Evolutionary conservation across 257 asterid genomes (phyloP).

Genomic region (Paraleonurus japonicus): DNA sequence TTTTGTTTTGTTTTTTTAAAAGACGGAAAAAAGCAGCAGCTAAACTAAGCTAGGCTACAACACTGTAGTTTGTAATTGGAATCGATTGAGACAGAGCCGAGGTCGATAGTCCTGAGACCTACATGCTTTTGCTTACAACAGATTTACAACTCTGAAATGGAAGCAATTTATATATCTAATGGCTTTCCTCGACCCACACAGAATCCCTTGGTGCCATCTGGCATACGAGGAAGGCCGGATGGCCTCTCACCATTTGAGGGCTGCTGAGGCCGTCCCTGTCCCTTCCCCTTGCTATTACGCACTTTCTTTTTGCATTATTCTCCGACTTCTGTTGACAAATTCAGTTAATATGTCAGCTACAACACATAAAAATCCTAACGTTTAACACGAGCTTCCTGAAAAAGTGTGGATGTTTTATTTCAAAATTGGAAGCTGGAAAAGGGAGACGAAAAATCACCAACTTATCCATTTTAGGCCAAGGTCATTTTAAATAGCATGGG

Average conservation of each 20-base stretch:
- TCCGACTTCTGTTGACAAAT: slow-evolving; percentile 40
- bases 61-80: not conserved
- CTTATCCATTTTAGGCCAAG: not conserved
- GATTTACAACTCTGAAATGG: slow-evolving; percentile 17
- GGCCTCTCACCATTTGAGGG: slow-evolving; percentile 53
- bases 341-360: slow-evolving; percentile 3
- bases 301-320: slow-evolving; percentile 44
- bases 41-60: not conserved
- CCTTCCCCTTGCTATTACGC: slow-evolving; percentile 41
- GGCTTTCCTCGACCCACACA: slow-evolving; percentile 93
- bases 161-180: slow-evolving; percentile 41
- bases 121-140: slow-evolving; percentile 21
- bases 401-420: not conserved
- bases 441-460: not conserved
- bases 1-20: not conserved
- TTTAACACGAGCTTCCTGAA: not conserved
- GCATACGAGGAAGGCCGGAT: slow-evolving; percentile 85
- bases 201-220: slow-evolving; percentile 93
- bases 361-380: not conserved
- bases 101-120: slow-evolving; percentile 18
- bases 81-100: not conserved
- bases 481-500: not conserved
- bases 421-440: slow-evolving; percentile 2
- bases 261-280: slow-evolving; percentile 48
- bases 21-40: not conserved